Conservation (phyloP, 257 asterid genomes). For the Oldenlandia corymbosa region DNA sequence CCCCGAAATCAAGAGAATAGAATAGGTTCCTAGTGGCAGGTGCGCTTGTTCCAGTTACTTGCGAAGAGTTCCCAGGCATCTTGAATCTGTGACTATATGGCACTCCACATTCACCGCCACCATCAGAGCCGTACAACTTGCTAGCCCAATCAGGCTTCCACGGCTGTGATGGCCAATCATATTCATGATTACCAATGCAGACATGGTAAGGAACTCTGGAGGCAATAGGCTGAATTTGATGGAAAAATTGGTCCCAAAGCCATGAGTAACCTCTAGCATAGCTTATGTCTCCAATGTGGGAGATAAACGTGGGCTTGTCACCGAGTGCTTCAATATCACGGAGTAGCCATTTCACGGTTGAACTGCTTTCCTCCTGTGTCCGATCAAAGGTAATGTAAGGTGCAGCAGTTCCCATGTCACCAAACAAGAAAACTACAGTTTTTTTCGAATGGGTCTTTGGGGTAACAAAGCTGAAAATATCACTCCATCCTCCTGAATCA, state of each 20-base stretch:
- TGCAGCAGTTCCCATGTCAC: constrained; percentile 90
- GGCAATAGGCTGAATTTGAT: constrained; percentile 75
- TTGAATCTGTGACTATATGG: constrained; percentile 74
- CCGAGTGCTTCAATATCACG: constrained; percentile 76
- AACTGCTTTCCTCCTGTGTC: constrained; percentile 63
- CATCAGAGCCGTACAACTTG: constrained; percentile 57
- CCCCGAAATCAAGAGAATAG: constrained; percentile 72
- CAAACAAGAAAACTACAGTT: constrained; percentile 70
- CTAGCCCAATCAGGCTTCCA: constrained; percentile 91
- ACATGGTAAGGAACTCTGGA: constrained; percentile 83
- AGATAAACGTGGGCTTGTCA: constrained; percentile 64
- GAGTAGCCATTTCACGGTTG: constrained; percentile 78
- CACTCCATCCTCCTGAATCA: constrained; percentile 72
- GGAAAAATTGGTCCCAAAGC: constrained; percentile 90
- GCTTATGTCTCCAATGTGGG: constrained; percentile 95
- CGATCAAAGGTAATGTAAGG: constrained; percentile 76
- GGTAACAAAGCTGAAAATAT: constrained; percentile 50
- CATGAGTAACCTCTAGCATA: constrained; percentile 92
- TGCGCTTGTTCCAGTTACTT: constrained; percentile 64
- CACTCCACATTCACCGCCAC: constrained; percentile 98
- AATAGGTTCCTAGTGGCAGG: constrained; percentile 76
- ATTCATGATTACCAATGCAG: constrained; percentile 91
- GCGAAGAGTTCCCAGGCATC: constrained; percentile 92
- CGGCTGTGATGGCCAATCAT: constrained; percentile 87
- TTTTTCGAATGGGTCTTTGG: constrained; percentile 43